Conservation (phyloP, 345 rosid genomes). For the Aquilaria sinensis region DNA sequence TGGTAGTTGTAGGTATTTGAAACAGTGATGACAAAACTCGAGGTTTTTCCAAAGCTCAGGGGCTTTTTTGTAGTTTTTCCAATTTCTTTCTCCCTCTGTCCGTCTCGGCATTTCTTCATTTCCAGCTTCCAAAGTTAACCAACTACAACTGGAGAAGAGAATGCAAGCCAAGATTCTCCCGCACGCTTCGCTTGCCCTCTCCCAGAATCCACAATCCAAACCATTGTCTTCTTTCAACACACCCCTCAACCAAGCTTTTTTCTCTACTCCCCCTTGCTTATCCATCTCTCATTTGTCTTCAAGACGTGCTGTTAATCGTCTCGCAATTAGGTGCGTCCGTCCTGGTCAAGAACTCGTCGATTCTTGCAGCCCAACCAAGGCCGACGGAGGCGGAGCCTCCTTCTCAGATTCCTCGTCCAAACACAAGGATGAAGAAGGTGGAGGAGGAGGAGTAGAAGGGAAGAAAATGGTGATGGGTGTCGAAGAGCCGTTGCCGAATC, state of each 20-base stretch:
- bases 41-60: too few species aligned
- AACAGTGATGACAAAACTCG: too few species aligned
- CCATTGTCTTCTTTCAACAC: slow-evolving; percentile 12
- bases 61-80: too few species aligned
- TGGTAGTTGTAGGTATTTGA: too few species aligned
- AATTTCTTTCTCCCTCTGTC: too few species aligned
- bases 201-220: slow-evolving; percentile 22
- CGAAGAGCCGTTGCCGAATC: slow-evolving; percentile 38
- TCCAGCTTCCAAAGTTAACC: too few species aligned
- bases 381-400: slow-evolving; percentile 6
- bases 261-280: background rate
- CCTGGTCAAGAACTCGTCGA: slow-evolving; percentile 14
- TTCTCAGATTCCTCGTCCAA: background rate
- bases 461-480: slow-evolving; percentile 11
- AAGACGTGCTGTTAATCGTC: background rate
- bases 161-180: slow-evolving; percentile 36
- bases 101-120: too few species aligned
- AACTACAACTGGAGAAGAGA: background rate
- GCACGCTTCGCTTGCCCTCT: slow-evolving; percentile 17
- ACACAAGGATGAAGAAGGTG: slow-evolving; percentile 2
- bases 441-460: slow-evolving; percentile 7
- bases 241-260: slow-evolving; percentile 12
- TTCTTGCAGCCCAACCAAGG: slow-evolving; percentile 1
- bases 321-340: slow-evolving; percentile 18
- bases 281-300: slow-evolving; percentile 17